Evolutionary conservation across 2,329 filamentous ascomycete species (phyloP), one percentile per base, ranked within the genome.

Genomic region (Rachicladosporium sp.): DNA sequence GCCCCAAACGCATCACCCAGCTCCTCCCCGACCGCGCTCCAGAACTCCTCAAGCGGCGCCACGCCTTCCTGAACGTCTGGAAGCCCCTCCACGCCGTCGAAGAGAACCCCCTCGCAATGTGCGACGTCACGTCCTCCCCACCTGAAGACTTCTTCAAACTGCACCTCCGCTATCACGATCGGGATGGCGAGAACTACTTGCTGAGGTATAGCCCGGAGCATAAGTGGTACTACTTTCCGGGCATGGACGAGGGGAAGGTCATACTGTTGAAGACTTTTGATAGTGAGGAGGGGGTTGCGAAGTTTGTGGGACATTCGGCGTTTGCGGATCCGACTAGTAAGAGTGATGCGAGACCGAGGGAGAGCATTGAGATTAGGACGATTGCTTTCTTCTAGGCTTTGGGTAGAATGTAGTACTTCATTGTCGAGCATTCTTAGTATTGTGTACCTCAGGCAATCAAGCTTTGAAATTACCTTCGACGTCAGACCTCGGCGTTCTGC

Each of bases 21-120:
- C 63, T 71, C 29, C 56, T 70, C 6, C 60, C 61, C 1, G 56
- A 62, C 4, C 65, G 69, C 40, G 66, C 65, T 0, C 51, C 58
- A 3, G 46, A 54, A 19, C 57, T 71, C 0, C 57, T 70, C 4
- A 52, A 59, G 11, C 61, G 63, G 4, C 63, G 68, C 5, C 61
- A 64, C 38, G 65, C 68, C 23, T 70, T 71, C 43, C 64, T 70
- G 52, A 71, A 71, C 38, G 65, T 71, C 29, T 71, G 67, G 67
- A 66, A 69, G 19, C 67, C 67, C 1, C 59, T 71, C 13, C 48
- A 50, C 35, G 40, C 59, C 8, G 62, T 65, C 15, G 58, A 64
- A 44, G 62, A 65, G 40, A 56, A 58, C 9, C 62, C 61, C 1
- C 49, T 65, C 5, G 60, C 61, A 6, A 64, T 64, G 61, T 63